phyloP scores from a whole-genome alignment of 129 eudicot species.

The Chrysanthemum seticuspe region DNA sequence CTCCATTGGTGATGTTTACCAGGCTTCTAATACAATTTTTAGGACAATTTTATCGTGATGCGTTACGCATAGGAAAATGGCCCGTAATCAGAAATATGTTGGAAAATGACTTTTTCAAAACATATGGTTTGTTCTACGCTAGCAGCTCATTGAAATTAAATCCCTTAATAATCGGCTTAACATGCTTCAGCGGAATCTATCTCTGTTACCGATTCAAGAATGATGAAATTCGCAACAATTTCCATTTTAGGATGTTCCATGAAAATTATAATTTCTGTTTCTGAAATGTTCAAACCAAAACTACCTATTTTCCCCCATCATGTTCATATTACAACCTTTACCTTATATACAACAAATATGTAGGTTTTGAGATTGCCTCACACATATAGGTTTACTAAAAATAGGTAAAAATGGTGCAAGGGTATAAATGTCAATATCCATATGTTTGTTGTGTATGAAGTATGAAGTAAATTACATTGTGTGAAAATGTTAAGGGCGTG shows the following conservation, averaged over 20 bases:
- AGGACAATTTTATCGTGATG: not conserved
- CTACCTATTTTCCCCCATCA: not conserved
- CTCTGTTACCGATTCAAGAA: conserved; percentile 1
- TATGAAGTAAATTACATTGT: not conserved
- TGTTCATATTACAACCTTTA: not conserved
- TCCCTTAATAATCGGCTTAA: not conserved
- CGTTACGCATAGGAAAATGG: not conserved
- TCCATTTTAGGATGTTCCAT: not conserved
- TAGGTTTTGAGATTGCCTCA: too few relatives aligned
- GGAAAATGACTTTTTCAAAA: not conserved
- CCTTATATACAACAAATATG: too few relatives aligned
- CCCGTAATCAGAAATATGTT: not conserved
- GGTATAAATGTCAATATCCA: too few relatives aligned
- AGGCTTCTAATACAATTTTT: not conserved
- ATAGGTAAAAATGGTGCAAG: too few relatives aligned
- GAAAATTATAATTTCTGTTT: not conserved
- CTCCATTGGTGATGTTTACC: not conserved
- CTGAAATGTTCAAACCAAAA: not conserved
- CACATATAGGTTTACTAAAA: too few relatives aligned
- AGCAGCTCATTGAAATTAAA: not conserved
- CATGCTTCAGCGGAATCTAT: not conserved
- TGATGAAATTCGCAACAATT: not conserved
- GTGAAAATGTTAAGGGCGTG: not conserved
- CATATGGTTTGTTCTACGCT: too few relatives aligned
- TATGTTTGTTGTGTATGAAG: too few relatives aligned